Evolutionary conservation across 345 rosid genomes (phyloP), one percentile per base, ranked within the genome.

Genomic region (Dipteronia dyeriana): DNA sequence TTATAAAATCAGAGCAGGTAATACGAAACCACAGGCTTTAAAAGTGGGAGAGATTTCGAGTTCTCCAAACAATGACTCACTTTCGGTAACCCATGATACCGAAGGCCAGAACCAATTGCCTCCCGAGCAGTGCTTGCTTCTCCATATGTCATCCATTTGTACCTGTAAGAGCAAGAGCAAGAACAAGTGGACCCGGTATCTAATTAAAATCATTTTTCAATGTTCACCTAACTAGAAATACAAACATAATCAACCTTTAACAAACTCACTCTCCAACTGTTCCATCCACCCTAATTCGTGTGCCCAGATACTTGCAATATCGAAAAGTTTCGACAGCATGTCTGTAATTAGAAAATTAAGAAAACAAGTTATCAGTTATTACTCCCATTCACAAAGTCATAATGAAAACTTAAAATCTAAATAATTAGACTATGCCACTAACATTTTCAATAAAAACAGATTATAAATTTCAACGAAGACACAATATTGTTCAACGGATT

Each of bases 91-190:
- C 97, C 98, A 75, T 90, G 80, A 83, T 71, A 80, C 68, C 77
- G 7, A 72, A 94, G 97, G 76, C 95, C 95, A 66, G 98, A 93
- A 75, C 98, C 98, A 57, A 95, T 84, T 68, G 95, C 95, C 80
- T 89, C 87, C 82, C 93, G 77, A 71, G 93, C 95, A 72, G 76
- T 79, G 77, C 88, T 89, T 49, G 85, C 87, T 90, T 93, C 98
- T 65, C 93, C 98, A 81, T 84, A 95, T 7, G 98, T 93, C 93
- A 87, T 91, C 98, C 98, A 93, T 26, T 85, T 87, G 85, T 95
- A 95, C 82, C 98, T 94, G 83, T 67, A 77, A 70, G 17, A 38
- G 25, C n/a, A n/a, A n/a, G n/a, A n/a, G 25, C 49, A 77, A 51
- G 69, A 43, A 68, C 45, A 76, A 17, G 34, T 9, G 75, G 75